Percentiles rank a stretch among this genome's conserved stretches.
Conservation (phyloP, 768 basidiomycete genomes). For the Rhizopogon salebrosus region DNA sequence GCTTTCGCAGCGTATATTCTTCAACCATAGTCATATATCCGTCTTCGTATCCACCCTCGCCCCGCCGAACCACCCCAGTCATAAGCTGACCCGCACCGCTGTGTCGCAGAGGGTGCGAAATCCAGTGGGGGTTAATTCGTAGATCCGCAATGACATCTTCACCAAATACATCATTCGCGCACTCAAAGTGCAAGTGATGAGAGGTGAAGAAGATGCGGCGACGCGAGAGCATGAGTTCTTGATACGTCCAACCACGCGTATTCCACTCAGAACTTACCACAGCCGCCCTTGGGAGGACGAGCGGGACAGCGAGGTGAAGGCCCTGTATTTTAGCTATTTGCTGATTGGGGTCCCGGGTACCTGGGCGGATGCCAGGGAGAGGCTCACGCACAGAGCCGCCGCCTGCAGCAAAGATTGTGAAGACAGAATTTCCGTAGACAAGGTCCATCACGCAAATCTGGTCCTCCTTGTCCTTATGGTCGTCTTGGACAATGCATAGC, state of each 20-base stretch:
- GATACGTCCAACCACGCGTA: conserved; percentile 20
- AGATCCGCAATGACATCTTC: conserved; percentile 20
- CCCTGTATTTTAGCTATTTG: conserved; percentile 3
- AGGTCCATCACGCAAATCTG: not conserved
- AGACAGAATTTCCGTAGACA: not conserved
- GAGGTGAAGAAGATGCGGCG: conserved; percentile 17
- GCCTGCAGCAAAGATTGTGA: conserved; percentile 4
- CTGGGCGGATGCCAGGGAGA: not conserved
- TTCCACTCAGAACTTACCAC: conserved; percentile 8
- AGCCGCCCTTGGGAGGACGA: not conserved
- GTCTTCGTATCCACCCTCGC: no score
- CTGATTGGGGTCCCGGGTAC: not conserved
- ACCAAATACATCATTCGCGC: conserved; percentile 12
- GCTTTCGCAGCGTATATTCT: not conserved
- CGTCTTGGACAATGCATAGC: conserved; percentile 7
- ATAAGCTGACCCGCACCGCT: no score
- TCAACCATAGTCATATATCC: not conserved
- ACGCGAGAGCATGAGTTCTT: conserved; percentile 15
- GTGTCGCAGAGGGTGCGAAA: no score
- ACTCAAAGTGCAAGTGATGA: conserved; percentile 18
- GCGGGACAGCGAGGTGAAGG: conserved; percentile 2
- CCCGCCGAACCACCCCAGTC: no score
- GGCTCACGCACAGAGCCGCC: not conserved
- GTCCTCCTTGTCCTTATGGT: no score
- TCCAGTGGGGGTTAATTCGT: no score